Evolutionary conservation across 495 filamentous ascomycete genomes (phyloP).

Genomic region (Xylaria sp.): DNA sequence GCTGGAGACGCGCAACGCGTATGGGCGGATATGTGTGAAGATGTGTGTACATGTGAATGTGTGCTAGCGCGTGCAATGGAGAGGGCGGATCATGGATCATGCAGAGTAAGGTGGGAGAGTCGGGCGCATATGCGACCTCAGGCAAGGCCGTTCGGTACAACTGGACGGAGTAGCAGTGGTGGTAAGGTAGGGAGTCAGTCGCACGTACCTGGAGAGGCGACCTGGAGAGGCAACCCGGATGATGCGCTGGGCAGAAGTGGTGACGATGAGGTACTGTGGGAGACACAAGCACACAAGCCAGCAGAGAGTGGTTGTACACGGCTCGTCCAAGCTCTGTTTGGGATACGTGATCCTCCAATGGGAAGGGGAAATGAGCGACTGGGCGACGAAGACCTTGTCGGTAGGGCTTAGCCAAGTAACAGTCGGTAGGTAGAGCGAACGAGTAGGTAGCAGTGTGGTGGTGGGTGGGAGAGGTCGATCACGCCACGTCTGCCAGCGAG

Average conservation of each 20-base stretch:
- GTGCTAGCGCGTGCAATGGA: conserved; percentile 23
- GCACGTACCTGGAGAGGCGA: conserved; percentile 18
- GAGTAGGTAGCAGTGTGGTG: neutral
- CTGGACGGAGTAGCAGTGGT: conserved; percentile 6
- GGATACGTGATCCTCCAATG: conserved; percentile 24
- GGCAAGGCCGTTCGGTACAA: conserved; percentile 21
- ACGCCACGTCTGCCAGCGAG: conserved; percentile 16
- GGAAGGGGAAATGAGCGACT: conserved; percentile 10
- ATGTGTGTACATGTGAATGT: conserved; percentile 17
- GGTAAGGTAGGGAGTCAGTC: neutral
- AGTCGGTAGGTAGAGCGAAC: neutral
- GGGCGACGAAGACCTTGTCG: conserved; percentile 24
- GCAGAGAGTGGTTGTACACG: conserved; percentile 15
- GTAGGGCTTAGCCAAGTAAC: conserved; percentile 24
- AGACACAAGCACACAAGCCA: conserved; percentile 14
- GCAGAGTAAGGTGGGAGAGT: conserved; percentile 19
- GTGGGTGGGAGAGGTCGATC: conserved; percentile 9
- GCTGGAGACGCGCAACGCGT: conserved; percentile 20
- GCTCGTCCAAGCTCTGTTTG: neutral
- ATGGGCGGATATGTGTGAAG: conserved; percentile 13
- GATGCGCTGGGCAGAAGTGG: conserved; percentile 8
- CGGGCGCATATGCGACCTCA: conserved; percentile 30
- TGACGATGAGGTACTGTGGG: conserved; percentile 11
- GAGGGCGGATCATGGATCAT: conserved; percentile 27
- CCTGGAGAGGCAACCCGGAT: conserved; percentile 19